These are phyloP conservation scores for Actinomucor elegans DNA, from an alignment of 371 early-diverging fungal species.

Conservation along the genomic window DNA sequence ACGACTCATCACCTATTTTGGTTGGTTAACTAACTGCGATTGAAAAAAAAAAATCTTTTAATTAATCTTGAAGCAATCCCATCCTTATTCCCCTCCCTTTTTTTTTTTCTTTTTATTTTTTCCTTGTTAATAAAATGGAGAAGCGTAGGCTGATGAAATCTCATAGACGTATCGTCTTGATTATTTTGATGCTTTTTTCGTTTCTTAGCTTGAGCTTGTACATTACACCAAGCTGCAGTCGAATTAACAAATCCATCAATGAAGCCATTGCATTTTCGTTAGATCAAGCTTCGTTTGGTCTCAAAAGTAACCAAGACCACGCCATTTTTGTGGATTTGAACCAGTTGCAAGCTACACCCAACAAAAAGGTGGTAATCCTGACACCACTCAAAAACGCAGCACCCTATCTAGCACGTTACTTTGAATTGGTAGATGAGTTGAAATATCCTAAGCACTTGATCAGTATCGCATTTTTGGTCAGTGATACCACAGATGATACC, in stretches of 20 bases:
- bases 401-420: constrained; percentile 52
- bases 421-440: constrained; percentile 49
- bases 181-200: neutral
- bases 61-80: neutral
- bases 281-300: constrained; percentile 1
- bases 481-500: constrained; percentile 55
- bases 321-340: constrained; percentile 30
- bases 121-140: neutral
- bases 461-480: constrained; percentile 56
- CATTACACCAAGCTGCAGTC: neutral
- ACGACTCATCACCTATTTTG: constrained; percentile 9
- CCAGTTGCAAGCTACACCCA: constrained; percentile 24
- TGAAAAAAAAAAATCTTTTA: constrained; percentile 1
- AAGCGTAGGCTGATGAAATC: neutral
- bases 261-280: neutral
- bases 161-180: neutral
- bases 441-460: constrained; percentile 52
- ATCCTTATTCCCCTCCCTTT: neutral
- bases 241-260: neutral
- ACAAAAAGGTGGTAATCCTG: constrained; percentile 31
- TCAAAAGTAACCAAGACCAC: constrained; percentile 3
- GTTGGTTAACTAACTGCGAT: neutral
- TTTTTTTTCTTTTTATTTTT: neutral
- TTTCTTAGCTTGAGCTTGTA: neutral
- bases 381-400: constrained; percentile 61